Percentiles rank a stretch among this genome's conserved stretches.
Evolutionary conservation across 2,329 filamentous ascomycete species (phyloP).

Genomic region (Chaetomium strumarium): DNA sequence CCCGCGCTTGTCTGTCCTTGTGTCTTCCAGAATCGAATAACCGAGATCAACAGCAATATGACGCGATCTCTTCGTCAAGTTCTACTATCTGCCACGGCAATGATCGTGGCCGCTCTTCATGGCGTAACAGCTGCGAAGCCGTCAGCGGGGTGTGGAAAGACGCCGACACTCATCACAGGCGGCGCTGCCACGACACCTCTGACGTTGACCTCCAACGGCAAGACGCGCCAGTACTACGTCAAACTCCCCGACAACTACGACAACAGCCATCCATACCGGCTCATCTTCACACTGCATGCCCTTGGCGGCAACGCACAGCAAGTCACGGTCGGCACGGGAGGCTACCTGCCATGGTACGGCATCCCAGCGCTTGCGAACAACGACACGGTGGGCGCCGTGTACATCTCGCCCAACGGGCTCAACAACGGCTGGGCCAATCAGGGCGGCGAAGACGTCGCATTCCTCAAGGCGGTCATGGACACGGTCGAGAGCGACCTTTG

Average conservation of each 20-base stretch:
- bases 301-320: constrained; percentile 35
- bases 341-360: constrained; percentile 35
- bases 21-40: too few relatives aligned
- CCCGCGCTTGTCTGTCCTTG: too few relatives aligned
- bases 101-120: too few relatives aligned
- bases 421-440: constrained; percentile 39
- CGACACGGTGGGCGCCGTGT: constrained; percentile 35
- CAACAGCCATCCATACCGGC: constrained; percentile 32
- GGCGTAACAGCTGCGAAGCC: too few relatives aligned
- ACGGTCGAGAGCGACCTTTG: constrained; percentile 36
- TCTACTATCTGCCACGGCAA: too few relatives aligned
- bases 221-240: constrained; percentile 17
- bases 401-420: constrained; percentile 38
- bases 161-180: too few relatives aligned
- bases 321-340: constrained; percentile 30
- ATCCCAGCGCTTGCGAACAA: constrained; percentile 32
- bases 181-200: too few relatives aligned
- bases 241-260: constrained; percentile 34
- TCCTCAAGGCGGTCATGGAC: constrained; percentile 35
- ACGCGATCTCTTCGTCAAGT: too few relatives aligned
- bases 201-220: too few relatives aligned
- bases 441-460: constrained; percentile 36
- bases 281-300: constrained; percentile 40
- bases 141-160: too few relatives aligned
- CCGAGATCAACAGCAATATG: too few relatives aligned